Conservation (phyloP, 768 basidiomycete genomes). For the Amanita polypyramis region DNA sequence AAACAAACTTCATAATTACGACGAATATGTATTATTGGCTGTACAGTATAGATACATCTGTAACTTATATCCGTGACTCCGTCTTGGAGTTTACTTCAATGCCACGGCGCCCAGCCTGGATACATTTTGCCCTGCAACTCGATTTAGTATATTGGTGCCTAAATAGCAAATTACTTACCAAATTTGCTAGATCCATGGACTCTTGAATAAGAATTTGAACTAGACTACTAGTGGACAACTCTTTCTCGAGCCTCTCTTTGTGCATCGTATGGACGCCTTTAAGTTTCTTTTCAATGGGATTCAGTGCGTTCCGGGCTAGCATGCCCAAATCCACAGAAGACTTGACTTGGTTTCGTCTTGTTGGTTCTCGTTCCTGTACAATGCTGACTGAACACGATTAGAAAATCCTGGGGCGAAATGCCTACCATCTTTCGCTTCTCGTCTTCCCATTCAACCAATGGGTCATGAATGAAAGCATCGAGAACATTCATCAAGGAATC, state of each 20-base stretch:
- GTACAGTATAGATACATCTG: no score
- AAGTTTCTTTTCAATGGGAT: slow-evolving; percentile 78
- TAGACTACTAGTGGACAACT: slow-evolving; percentile 70
- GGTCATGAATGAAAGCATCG: slow-evolving; percentile 96
- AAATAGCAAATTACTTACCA: slow-evolving; percentile 27
- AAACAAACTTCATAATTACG: slow-evolving; percentile 30
- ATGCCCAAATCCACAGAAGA: slow-evolving; percentile 45
- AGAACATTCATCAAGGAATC: slow-evolving; percentile 92
- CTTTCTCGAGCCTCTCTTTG: slow-evolving; percentile 42
- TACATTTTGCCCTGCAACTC: slow-evolving; percentile 76
- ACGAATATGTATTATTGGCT: background rate
- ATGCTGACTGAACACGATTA: background rate
- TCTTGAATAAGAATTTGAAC: slow-evolving; percentile 90
- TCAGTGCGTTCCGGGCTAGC: slow-evolving; percentile 68
- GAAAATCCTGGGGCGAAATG: background rate
- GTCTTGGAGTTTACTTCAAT: no score
- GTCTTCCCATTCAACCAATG: slow-evolving; percentile 92
- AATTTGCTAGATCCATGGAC: slow-evolving; percentile 61
- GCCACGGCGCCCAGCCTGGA: slow-evolving; percentile 81
- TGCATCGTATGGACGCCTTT: slow-evolving; percentile 54
- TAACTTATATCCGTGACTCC: no score
- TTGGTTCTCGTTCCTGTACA: slow-evolving; percentile 32
- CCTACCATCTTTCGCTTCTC: slow-evolving; percentile 58
- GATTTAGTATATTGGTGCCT: slow-evolving; percentile 8
- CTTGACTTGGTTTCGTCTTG: slow-evolving; percentile 34